Base-by-base conservation (phyloP, 352 stramenopile species). In the Blastocystis sp. region DNA sequence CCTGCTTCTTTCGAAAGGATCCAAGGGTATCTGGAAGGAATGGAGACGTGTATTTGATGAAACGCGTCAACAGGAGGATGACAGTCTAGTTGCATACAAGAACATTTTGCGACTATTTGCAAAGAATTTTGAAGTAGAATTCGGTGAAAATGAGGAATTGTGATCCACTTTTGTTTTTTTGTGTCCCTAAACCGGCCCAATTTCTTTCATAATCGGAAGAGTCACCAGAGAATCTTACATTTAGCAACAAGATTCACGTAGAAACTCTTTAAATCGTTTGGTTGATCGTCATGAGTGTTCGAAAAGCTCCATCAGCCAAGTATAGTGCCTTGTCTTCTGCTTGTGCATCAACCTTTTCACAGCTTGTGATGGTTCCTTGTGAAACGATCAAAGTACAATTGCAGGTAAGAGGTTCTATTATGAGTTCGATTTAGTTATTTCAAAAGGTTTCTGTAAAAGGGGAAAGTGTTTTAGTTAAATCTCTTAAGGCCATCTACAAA, bases 371-470 rank as follows among this genome's bases (percentile, higher is more conserved):
- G 44, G 73, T 84, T 7, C 73, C 73, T 17, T 84, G 73, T 56
- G 73, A 84, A 60, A 84, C 73, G 4, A 84, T 84, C 73, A 84
- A 84, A 48, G 44, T 84, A 17, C 73, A 84, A n/a, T 42, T 84
- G 22, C 73, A 84, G 27, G 73, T 68, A 44, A 19, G 15, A 3
- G 13, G 22, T 17, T 5, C 3, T 37, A 37, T n/a, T 48, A 22
- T 4, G 3, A 64, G 6, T 33, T 30, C n/a, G 15, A 17, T 33
- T 19, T 84, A 84, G 73, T 53, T 84, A 24, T 84, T 84, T 66
- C 73, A 84, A 57, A 84, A 84, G 54, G n/a, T 66, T 17, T 54
- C 33, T 24, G 73, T 30, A 5, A 84, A 84, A 44, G 73, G 73
- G 19, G 42, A 84, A 48, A 84, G 56, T 66, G 48, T 44, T 27